phyloP scores from a whole-genome alignment of 73 alveolate genomes.

The Paramecium caudatum region DNA sequence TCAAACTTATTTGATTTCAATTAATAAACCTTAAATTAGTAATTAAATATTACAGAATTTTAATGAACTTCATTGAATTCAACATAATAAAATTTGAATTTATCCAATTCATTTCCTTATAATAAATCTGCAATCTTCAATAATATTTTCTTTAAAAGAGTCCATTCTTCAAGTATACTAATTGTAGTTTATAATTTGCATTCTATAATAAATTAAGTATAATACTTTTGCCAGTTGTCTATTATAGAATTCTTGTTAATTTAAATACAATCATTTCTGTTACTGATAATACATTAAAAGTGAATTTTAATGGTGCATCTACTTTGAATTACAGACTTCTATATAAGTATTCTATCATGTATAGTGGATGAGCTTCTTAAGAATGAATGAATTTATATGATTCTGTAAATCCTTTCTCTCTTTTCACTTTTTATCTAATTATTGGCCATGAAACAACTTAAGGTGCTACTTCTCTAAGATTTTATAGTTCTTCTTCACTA shows the following conservation, averaged over 20 bases:
- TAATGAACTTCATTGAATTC: constrained; percentile 41
- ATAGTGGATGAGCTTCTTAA: constrained; percentile 17
- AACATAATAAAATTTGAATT: background rate
- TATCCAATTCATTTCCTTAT: background rate
- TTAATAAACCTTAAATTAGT: background rate
- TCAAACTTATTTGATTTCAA: background rate
- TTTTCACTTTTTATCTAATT: background rate
- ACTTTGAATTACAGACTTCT: background rate
- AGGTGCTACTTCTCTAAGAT: background rate
- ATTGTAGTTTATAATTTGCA: constrained; percentile 32
- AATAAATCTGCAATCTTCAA: background rate
- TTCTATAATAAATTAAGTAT: background rate
- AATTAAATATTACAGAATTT: background rate
- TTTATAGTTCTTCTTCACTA: constrained; percentile 36
- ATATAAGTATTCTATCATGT: background rate
- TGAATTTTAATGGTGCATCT: background rate
- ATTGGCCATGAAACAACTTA: constrained; percentile 42
- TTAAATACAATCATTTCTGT: constrained; percentile 24
- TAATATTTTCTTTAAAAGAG: background rate
- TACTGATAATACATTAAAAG: constrained; percentile 20
- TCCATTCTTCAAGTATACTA: background rate
- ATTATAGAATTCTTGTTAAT: constrained; percentile 19
- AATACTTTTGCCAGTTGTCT: constrained; percentile 22
- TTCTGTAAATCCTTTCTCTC: constrained; percentile 11
- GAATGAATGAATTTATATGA: background rate